These are phyloP conservation scores for Flaveria linearis DNA, from an alignment of 129 eudicot species.

Conservation along the genomic window DNA sequence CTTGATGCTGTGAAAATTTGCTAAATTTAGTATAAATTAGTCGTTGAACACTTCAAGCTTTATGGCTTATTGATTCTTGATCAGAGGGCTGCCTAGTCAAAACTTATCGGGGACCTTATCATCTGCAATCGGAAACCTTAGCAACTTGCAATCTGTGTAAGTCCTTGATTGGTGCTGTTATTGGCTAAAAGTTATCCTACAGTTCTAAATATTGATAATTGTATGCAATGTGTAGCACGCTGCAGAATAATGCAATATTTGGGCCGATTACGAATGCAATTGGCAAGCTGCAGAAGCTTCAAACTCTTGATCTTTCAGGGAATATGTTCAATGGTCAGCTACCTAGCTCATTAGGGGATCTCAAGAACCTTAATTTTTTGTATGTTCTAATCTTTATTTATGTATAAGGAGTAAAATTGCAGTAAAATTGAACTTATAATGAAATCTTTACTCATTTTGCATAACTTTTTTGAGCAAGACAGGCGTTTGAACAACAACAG, in stretches of 20 bases:
- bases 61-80: constrained; percentile 27
- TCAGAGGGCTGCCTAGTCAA: constrained; percentile 90
- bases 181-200: neutral
- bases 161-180: constrained; percentile 25
- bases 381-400: constrained; percentile 47
- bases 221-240: constrained; percentile 47
- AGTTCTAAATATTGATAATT: constrained; percentile 5
- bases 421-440: neutral
- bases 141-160: constrained; percentile 88
- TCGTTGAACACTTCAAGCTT: constrained; percentile 5
- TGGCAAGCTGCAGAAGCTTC: constrained; percentile 86
- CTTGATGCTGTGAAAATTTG: neutral
- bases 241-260: constrained; percentile 79
- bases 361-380: constrained; percentile 76
- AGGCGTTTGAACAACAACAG: constrained; percentile 98
- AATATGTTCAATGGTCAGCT: constrained; percentile 67
- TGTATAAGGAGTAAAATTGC: neutral
- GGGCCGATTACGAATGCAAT: constrained; percentile 70
- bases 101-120: constrained; percentile 83
- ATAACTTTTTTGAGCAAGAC: constrained; percentile 45
- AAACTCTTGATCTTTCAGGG: constrained; percentile 87
- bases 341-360: constrained; percentile 75
- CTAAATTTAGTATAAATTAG: neutral
- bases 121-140: constrained; percentile 83
- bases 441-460: constrained; percentile 20